Conservation (phyloP, 2,329 filamentous ascomycete species). For the Alternaria metachromatica region DNA sequence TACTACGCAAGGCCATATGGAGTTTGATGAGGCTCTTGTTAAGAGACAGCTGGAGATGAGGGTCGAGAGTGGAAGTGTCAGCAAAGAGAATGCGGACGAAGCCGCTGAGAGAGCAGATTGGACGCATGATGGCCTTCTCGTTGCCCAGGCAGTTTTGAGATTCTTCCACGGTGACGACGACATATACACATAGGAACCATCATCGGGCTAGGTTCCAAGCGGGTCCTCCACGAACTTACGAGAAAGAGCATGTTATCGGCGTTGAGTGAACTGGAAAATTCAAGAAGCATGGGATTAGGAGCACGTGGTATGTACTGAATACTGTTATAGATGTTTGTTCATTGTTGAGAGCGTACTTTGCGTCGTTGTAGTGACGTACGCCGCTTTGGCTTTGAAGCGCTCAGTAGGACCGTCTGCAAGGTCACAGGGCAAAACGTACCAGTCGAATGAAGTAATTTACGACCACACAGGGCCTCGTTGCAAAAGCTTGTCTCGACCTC, state of each 20-base stretch:
- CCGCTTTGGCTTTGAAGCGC: background rate
- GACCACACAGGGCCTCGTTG: background rate
- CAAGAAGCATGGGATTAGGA: background rate
- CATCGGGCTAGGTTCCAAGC: background rate
- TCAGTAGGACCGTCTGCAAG: background rate
- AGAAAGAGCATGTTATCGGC: background rate
- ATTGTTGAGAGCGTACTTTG: background rate
- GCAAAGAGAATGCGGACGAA: conserved; percentile 46
- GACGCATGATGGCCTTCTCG: conserved; percentile 40
- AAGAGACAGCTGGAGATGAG: conserved; percentile 54
- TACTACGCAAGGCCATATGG: conserved; percentile 56
- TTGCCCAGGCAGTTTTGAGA: conserved; percentile 39
- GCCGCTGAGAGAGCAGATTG: conserved; percentile 41
- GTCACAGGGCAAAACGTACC: background rate
- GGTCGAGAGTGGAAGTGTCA: conserved; percentile 52
- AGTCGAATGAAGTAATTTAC: background rate
- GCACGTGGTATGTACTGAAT: background rate
- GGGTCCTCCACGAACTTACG: background rate
- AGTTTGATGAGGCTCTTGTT: conserved; percentile 57
- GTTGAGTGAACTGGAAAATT: background rate
- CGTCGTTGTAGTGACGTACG: background rate
- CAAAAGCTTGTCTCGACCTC: background rate
- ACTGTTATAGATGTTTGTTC: background rate
- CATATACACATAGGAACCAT: conserved; percentile 11
- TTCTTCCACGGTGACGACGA: conserved; percentile 47